phyloP scores from a whole-genome alignment of 345 rosid species.

The Eucalyptus shirleyi region DNA sequence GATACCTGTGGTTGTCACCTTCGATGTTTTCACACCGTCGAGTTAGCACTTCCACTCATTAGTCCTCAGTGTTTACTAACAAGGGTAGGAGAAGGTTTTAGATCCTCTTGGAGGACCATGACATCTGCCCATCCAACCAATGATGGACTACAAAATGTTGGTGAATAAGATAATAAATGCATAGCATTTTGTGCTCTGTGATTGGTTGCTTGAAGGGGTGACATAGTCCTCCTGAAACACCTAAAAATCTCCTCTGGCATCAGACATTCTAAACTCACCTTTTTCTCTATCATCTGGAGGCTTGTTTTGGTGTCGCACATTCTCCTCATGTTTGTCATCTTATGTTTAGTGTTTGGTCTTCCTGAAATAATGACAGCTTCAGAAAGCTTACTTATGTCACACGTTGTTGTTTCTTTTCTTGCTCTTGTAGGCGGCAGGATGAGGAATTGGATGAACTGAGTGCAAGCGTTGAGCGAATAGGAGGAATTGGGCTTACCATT shows the following conservation, averaged over 20 bases:
- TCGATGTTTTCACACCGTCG: neutral
- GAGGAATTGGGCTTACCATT: constrained; percentile 94
- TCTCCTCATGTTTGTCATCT: neutral
- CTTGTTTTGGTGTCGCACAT: neutral
- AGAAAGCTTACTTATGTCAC: neutral
- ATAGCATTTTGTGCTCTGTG: neutral
- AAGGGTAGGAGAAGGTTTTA: neutral
- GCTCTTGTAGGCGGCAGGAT: constrained; percentile 66
- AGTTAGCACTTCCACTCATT: neutral
- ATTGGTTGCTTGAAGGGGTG: neutral
- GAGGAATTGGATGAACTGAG: constrained; percentile 97
- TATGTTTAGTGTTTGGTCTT: neutral
- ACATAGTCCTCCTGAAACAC: neutral
- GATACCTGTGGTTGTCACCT: neutral
- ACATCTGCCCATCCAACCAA: neutral
- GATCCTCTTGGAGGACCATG: neutral
- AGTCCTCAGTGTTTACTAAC: neutral
- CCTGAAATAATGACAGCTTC: neutral
- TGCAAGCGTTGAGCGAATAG: constrained; percentile 81
- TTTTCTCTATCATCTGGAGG: neutral
- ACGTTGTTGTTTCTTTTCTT: neutral
- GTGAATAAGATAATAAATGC: neutral
- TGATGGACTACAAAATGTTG: neutral
- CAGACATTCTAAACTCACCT: neutral
- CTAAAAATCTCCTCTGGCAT: neutral